Percentiles rank a stretch among this genome's conserved stretches.
These are phyloP conservation scores for Mycosarcoma mackinlayi DNA, from an alignment of 1,284 basidiomycete genomes.

Conservation along the genomic window DNA sequence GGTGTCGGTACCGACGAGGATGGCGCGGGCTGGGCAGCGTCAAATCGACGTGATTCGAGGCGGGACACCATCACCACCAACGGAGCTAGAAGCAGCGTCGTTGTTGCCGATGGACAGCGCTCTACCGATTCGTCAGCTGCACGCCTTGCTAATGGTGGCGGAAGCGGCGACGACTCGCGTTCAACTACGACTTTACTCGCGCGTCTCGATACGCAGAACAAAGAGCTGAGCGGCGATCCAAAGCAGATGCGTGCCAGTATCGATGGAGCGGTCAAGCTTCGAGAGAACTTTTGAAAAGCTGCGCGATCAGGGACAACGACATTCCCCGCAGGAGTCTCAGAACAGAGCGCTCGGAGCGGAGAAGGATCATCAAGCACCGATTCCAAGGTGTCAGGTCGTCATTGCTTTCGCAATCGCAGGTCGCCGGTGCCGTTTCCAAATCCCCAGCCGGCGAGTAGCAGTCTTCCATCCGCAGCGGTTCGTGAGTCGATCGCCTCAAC, in stretches of 20 bases:
- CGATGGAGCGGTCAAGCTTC: constrained; percentile 61
- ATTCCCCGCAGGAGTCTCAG: constrained; percentile 33
- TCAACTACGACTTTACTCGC: constrained; percentile 60
- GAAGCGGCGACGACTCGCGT: constrained; percentile 5
- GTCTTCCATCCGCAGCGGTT: background rate
- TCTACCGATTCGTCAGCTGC: constrained; percentile 14
- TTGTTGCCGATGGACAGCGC: constrained; percentile 5
- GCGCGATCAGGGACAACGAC: constrained; percentile 36
- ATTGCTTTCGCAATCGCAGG: background rate
- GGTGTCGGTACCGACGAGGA: background rate
- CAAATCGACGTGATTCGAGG: constrained; percentile 21
- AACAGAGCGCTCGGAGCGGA: constrained; percentile 9
- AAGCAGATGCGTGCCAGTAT: constrained; percentile 59
- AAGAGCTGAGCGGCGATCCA: constrained; percentile 53
- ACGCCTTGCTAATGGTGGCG: no score
- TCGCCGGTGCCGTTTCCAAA: background rate
- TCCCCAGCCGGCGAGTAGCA: background rate
- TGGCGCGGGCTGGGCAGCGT: constrained; percentile 8
- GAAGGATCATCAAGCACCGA: constrained; percentile 11
- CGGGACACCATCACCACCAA: constrained; percentile 40
- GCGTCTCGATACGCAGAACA: constrained; percentile 54
- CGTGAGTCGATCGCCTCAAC: constrained; percentile 7
- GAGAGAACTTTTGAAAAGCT: constrained; percentile 63
- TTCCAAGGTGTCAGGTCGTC: constrained; percentile 1
- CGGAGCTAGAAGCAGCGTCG: constrained; percentile 10